Percentiles rank a stretch among this genome's conserved stretches.
phyloP scores from a whole-genome alignment of 2,329 filamentous ascomycete genomes.

The Corniculantispora saksenae region DNA sequence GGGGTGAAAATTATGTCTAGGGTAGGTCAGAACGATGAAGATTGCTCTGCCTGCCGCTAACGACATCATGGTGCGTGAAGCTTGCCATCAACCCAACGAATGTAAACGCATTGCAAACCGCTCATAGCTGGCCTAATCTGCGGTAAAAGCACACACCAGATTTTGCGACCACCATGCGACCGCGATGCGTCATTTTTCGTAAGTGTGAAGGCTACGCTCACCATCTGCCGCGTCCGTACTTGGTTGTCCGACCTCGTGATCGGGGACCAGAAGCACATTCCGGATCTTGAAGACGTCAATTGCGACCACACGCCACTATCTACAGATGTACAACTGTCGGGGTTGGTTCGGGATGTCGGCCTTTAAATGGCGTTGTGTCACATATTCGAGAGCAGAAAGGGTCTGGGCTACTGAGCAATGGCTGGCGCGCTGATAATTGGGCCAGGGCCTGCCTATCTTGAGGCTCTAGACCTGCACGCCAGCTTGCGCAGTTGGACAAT shows the following conservation, averaged over 20 bases:
- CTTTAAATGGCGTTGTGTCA: not conserved
- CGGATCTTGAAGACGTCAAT: not conserved
- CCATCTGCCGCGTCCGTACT: not conserved
- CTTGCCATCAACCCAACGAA: not conserved
- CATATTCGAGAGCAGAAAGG: not conserved
- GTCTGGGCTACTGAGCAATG: not conserved
- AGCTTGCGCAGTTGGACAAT: too few relatives aligned
- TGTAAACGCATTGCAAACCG: not conserved
- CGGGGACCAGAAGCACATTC: not conserved
- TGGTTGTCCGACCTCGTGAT: constrained; percentile 2
- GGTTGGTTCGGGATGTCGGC: not conserved
- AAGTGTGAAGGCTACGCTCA: not conserved
- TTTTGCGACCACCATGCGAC: not conserved
- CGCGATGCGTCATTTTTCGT: not conserved
- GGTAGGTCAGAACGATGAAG: not conserved
- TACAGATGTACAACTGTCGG: not conserved
- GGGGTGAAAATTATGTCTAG: too few relatives aligned
- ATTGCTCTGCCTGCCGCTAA: not conserved
- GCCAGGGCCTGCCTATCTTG: not conserved
- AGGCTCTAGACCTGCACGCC: too few relatives aligned
- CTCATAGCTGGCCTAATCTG: not conserved
- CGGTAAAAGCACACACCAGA: too few relatives aligned
- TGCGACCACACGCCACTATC: not conserved
- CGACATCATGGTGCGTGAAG: not conserved
- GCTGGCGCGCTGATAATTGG: not conserved